Evolutionary conservation across 495 filamentous ascomycete genomes (phyloP).

Genomic region (Neurospora sp.): DNA sequence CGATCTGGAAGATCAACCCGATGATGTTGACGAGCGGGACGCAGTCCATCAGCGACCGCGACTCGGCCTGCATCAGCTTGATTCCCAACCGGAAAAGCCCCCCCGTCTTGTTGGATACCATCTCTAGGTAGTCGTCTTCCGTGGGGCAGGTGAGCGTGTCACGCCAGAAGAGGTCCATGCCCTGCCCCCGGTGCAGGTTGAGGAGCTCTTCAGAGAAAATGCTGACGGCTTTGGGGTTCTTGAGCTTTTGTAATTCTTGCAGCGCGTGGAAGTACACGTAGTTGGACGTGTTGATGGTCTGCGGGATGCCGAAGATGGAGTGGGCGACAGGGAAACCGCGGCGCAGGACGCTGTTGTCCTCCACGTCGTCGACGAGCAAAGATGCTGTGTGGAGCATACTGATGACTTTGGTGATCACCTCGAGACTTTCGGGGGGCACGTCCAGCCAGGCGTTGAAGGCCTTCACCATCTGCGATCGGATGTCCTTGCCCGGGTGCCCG

Average conservation of each 20-base stretch:
- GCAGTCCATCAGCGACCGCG: slow-evolving; percentile 54
- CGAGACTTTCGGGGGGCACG: slow-evolving; percentile 67
- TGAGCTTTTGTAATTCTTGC: slow-evolving; percentile 67
- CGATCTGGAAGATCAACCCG: slow-evolving; percentile 91
- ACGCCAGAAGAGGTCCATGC: slow-evolving; percentile 96
- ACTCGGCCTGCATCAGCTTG: slow-evolving; percentile 93
- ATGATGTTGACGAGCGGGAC: slow-evolving; percentile 82
- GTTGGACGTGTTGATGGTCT: slow-evolving; percentile 96
- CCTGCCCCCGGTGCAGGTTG: slow-evolving; percentile 91
- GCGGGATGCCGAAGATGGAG: slow-evolving; percentile 86
- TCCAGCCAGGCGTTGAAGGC: slow-evolving; percentile 88
- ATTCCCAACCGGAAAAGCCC: slow-evolving; percentile 90
- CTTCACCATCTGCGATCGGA: slow-evolving; percentile 72
- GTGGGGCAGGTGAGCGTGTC: slow-evolving; percentile 88
- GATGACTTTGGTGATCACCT: slow-evolving; percentile 77
- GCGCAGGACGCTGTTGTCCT: slow-evolving; percentile 74
- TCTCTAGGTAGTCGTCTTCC: slow-evolving; percentile 96
- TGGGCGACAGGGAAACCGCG: slow-evolving; percentile 89
- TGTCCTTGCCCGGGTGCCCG: slow-evolving; percentile 82
- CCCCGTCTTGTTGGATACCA: slow-evolving; percentile 97
- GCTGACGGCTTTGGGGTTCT: slow-evolving; percentile 57
- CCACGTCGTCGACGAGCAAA: slow-evolving; percentile 85
- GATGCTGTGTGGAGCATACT: slow-evolving; percentile 93
- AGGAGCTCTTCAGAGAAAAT: slow-evolving; percentile 85
- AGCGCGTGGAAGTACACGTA: slow-evolving; percentile 93